Conservation (phyloP, 306 rosid genomes). For the Dalbergia cultrata region DNA sequence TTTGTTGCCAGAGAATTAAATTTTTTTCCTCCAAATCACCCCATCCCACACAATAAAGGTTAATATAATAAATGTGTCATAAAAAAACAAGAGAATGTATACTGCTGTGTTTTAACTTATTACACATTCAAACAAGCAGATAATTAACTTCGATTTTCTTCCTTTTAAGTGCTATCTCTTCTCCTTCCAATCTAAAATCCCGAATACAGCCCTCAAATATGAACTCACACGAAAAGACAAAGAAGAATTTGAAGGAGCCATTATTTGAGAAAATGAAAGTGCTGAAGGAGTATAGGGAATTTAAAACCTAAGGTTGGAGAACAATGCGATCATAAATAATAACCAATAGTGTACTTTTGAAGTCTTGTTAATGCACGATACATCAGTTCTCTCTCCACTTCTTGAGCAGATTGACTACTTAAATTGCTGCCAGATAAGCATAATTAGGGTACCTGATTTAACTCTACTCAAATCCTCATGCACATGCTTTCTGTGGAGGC, state of each 20-base stretch:
- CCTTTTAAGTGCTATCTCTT: conserved; percentile 15
- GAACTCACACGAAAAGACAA: conserved; percentile 9
- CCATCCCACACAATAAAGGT: background rate
- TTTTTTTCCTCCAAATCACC: conserved; percentile 11
- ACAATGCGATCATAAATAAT: conserved; percentile 10
- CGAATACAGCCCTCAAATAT: conserved; percentile 14
- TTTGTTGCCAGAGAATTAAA: conserved; percentile 14
- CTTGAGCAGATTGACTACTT: conserved; percentile 27
- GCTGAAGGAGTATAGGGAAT: background rate
- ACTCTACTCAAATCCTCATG: conserved; percentile 24
- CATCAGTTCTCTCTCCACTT: conserved; percentile 22
- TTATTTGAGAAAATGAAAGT: background rate
- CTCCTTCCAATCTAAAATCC: conserved; percentile 11
- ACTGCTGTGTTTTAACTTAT: background rate
- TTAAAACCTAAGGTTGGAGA: conserved; percentile 12
- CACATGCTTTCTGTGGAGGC: conserved; percentile 25
- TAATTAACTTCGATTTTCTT: background rate
- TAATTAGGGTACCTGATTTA: conserved; percentile 22
- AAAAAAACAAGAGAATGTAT: background rate
- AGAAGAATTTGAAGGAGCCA: conserved; percentile 30
- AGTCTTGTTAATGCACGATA: conserved; percentile 26
- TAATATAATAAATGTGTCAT: conserved; percentile 9
- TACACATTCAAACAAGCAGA: conserved; percentile 12
- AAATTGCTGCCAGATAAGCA: background rate
- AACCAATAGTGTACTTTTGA: background rate